Base-by-base conservation (phyloP, 495 filamentous ascomycete species). In the Stereocaulon alpinum region DNA sequence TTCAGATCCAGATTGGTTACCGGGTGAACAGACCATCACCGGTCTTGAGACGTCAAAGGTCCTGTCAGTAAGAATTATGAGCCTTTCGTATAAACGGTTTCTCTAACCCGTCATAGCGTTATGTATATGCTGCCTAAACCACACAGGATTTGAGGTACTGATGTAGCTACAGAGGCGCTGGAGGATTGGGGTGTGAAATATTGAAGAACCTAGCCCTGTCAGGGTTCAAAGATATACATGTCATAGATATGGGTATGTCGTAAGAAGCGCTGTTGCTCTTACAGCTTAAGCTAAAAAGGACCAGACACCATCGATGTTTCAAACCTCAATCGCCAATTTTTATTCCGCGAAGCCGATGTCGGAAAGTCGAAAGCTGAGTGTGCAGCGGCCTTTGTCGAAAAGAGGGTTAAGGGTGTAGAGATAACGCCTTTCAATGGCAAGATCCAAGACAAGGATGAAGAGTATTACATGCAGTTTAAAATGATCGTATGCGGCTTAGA, bases 401-500 rank as follows among this genome's bases (percentile, higher is more conserved):
- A 78, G 61, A 81, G 94, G 59, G 89, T 96, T 27, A 87, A 86
- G 65, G 90, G 90, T 10, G 90, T 95, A 64, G 87, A 81, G 48
- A 97, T 99, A 68, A 96, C 88, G 2, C 88, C 94, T 0, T 88
- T 91, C 70, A 92, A 91, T 67, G 87, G 88, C 67, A 89, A 87
- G 66, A 97, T 99, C 65, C 94, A 99, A 68, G 94, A 99, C 73
- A 95, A 92, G 64, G 92, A 95, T 67, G 87, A 95, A 58, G 88
- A 92, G 56, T 99, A 94, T 67, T 99, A 99, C 74, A 93, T 92
- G 89, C 89, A 95, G 61, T 99, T 99, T 72, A 86, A 88, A 64
- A 77, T 95, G 41, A 77, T 99, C 45, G 80, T 99, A 48, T 99
- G 93, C 70, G 94, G 94, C n/a, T 77, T 99, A 47, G 94, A 99